These are phyloP conservation scores for Tothia fuscella DNA, from an alignment of 2,329 filamentous ascomycete genomes.

Conservation along the genomic window DNA sequence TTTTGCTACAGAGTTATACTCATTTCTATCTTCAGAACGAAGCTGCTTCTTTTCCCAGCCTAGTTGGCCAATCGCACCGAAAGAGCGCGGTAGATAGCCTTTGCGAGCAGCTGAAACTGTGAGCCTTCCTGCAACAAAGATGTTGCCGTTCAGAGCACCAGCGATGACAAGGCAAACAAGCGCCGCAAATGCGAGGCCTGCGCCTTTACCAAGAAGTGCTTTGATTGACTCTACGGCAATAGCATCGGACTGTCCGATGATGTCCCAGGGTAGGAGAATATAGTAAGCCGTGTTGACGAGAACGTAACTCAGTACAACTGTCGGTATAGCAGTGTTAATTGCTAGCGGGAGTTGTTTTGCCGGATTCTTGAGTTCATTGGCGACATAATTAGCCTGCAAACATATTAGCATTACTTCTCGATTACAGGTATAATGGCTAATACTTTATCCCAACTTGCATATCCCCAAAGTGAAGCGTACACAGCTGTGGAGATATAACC, in stretches of 20 bases:
- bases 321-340: slow-evolving; percentile 49
- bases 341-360: slow-evolving; percentile 40
- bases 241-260: slow-evolving; percentile 47
- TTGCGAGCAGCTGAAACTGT: slow-evolving; percentile 40
- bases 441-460: slow-evolving; percentile 55
- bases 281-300: slow-evolving; percentile 52
- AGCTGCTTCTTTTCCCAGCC: neutral
- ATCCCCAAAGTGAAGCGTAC: slow-evolving; percentile 52
- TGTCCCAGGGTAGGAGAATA: slow-evolving; percentile 47
- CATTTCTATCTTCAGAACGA: neutral
- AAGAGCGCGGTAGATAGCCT: slow-evolving; percentile 23
- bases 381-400: slow-evolving; percentile 25
- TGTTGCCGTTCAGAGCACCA: slow-evolving; percentile 50
- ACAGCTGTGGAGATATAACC: slow-evolving; percentile 49
- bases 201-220: slow-evolving; percentile 39
- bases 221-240: slow-evolving; percentile 47
- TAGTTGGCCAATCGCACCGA: slow-evolving; percentile 19
- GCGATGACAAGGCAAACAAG: slow-evolving; percentile 50
- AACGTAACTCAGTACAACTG: slow-evolving; percentile 48
- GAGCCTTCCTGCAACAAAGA: slow-evolving; percentile 50
- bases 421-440: slow-evolving; percentile 14
- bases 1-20: no score
- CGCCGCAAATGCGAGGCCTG: slow-evolving; percentile 42
- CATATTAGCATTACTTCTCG: slow-evolving; percentile 17
- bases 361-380: slow-evolving; percentile 25